Conservation (phyloP, 805 yeast species). For the Hanseniaspora lachancei region DNA sequence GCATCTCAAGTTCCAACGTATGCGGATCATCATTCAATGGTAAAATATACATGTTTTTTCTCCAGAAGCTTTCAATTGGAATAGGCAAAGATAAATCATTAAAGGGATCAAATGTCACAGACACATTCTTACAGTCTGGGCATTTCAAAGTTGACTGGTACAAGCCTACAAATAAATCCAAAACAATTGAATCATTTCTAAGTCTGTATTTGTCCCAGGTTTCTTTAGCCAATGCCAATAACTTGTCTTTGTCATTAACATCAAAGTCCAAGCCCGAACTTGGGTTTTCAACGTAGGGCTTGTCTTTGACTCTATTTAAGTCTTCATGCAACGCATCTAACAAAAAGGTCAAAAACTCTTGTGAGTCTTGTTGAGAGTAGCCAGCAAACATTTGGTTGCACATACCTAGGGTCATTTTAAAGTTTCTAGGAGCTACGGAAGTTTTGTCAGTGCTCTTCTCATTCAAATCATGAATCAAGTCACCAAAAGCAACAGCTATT, state of each 20-base stretch:
- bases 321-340: conserved; percentile 91
- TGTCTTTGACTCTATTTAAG: conserved; percentile 63
- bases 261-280: conserved; percentile 52
- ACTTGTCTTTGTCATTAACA: conserved; percentile 38
- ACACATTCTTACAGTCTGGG: conserved; percentile 66
- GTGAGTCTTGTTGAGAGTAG: conserved; percentile 87
- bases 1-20: conserved; percentile 57
- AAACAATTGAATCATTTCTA: conserved; percentile 73
- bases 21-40: conserved; percentile 42
- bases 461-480: conserved; percentile 50
- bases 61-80: conserved; percentile 67
- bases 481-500: conserved; percentile 64
- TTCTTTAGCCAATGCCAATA: conserved; percentile 50
- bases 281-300: conserved; percentile 84
- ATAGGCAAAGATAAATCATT: conserved; percentile 81
- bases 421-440: conserved; percentile 53
- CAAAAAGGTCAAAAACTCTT: conserved; percentile 79
- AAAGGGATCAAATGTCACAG: conserved; percentile 88
- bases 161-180: conserved; percentile 78
- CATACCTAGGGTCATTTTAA: conserved; percentile 66
- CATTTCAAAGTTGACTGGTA: conserved; percentile 84
- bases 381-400: conserved; percentile 75
- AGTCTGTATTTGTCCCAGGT: conserved; percentile 72
- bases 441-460: conserved; percentile 19
- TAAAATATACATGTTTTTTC: conserved; percentile 46